Percentiles rank a stretch among this genome's conserved stretches.
These are phyloP conservation scores for Miscanthus sacchariflorus DNA, from an alignment of 202 grass and related monocot genomes.

Conservation along the genomic window DNA sequence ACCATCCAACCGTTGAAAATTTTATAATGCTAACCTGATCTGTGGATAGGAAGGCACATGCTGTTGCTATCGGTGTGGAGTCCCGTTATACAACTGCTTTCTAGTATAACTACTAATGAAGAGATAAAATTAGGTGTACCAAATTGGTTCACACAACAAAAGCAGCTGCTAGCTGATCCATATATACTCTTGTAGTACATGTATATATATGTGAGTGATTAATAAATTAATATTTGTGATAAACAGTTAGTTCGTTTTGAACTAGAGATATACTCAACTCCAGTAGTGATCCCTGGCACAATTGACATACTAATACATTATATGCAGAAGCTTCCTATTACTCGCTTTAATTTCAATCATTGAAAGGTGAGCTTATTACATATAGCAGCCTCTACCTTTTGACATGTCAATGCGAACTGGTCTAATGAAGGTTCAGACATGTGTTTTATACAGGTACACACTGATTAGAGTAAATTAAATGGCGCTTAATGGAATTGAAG, in stretches of 20 bases:
- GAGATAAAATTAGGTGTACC: conserved; percentile 55
- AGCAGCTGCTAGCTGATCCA: not conserved
- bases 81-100: conserved; percentile 63
- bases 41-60: conserved; percentile 39
- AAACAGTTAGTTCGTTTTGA: conserved; percentile 18
- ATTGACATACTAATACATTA: not conserved
- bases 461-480: not conserved
- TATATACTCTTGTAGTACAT: not conserved
- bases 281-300: not conserved
- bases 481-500: not conserved
- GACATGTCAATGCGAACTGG: not conserved
- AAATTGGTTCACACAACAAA: conserved; percentile 36
- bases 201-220: not conserved
- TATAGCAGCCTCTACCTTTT: conserved; percentile 32
- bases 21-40: conserved; percentile 21
- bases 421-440: not conserved
- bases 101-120: conserved; percentile 46
- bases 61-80: conserved; percentile 49
- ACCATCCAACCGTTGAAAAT: conserved; percentile 43
- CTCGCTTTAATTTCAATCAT: not conserved
- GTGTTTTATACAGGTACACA: not conserved
- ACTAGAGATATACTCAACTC: conserved; percentile 1
- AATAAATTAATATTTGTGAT: not conserved
- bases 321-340: conserved; percentile 42
- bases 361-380: not conserved